These are phyloP conservation scores for Magnaporthiopsis rhizophila DNA, from an alignment of 2,329 filamentous ascomycete genomes.

Conservation along the genomic window DNA sequence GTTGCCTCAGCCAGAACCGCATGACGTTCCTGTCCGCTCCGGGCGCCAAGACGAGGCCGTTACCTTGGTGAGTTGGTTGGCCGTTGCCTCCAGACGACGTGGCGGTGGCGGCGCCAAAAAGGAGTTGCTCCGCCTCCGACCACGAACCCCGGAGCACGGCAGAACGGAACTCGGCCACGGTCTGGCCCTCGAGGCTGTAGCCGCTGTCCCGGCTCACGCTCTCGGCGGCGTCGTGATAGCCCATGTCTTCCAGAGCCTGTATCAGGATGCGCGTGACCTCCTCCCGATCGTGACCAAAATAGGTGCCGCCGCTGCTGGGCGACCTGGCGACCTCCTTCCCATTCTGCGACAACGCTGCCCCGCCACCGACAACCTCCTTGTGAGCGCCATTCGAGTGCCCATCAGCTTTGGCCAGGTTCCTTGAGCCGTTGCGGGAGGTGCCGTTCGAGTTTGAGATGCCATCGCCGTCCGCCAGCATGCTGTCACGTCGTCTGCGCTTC, in stretches of 20 bases:
- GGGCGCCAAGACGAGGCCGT: slow-evolving; percentile 66
- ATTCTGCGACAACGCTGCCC: slow-evolving; percentile 2
- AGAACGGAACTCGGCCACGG: slow-evolving; percentile 76
- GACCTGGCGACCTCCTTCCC: slow-evolving; percentile 3
- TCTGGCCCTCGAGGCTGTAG: slow-evolving; percentile 75
- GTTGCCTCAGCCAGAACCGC: slow-evolving; percentile 81
- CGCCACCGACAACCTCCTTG: slow-evolving; percentile 4
- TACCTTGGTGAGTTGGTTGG: slow-evolving; percentile 22
- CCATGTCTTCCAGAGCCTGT: slow-evolving; percentile 82
- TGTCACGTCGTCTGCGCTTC: slow-evolving; percentile 7
- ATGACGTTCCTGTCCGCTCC: slow-evolving; percentile 71
- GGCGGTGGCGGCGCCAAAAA: slow-evolving; percentile 46
- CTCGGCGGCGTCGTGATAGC: slow-evolving; percentile 70
- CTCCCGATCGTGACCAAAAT: slow-evolving; percentile 82
- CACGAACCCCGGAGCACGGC: slow-evolving; percentile 77
- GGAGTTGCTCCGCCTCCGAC: slow-evolving; percentile 73
- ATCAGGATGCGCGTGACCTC: slow-evolving; percentile 90
- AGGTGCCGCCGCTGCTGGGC: slow-evolving; percentile 26
- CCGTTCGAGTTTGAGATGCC: slow-evolving; percentile 1
- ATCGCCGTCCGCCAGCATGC: slow-evolving; percentile 7
- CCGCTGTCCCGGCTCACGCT: slow-evolving; percentile 75
- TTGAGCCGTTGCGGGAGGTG: slow-evolving; percentile 1
- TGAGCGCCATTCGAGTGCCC: slow-evolving; percentile 5
- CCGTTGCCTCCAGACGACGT: slow-evolving; percentile 23
- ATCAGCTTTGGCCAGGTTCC: neutral